Conservation (phyloP, 2,329 filamentous ascomycete genomes). For the Neonectria ditissima region DNA sequence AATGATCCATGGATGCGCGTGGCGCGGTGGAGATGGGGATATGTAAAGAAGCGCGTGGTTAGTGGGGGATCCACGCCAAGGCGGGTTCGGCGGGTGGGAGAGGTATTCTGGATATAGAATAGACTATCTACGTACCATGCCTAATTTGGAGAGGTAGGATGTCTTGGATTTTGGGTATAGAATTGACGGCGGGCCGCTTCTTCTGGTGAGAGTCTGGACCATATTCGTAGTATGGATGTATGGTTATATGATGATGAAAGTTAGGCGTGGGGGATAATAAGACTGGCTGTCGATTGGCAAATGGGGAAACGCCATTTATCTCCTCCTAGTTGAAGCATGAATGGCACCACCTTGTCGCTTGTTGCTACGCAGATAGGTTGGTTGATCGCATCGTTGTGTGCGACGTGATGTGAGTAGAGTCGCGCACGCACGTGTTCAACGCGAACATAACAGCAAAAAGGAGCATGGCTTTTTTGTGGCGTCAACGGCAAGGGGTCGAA, state of each 20-base stretch:
- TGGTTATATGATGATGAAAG: neutral
- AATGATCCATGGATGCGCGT: neutral
- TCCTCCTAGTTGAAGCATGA: neutral
- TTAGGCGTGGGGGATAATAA: neutral
- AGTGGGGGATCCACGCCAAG: neutral
- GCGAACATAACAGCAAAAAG: conserved; percentile 4
- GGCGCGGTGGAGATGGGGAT: neutral
- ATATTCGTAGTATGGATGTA: too few species aligned
- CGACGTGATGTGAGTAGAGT: conserved; percentile 2
- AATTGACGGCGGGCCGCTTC: neutral
- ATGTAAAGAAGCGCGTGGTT: neutral
- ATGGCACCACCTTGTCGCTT: neutral
- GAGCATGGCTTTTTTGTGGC: conserved; percentile 34
- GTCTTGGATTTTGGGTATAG: neutral
- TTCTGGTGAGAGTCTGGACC: neutral
- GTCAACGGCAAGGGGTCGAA: conserved; percentile 15
- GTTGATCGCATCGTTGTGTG: too few species aligned
- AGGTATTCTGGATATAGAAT: neutral
- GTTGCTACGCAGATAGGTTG: neutral
- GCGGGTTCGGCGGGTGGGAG: neutral
- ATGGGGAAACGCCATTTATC: neutral
- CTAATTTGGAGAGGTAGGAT: neutral
- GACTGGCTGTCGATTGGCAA: neutral
- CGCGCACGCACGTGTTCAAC: conserved; percentile 3
- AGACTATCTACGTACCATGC: neutral